phyloP scores from a whole-genome alignment of 495 filamentous ascomycete genomes.

The Penicillium riverlandense region DNA sequence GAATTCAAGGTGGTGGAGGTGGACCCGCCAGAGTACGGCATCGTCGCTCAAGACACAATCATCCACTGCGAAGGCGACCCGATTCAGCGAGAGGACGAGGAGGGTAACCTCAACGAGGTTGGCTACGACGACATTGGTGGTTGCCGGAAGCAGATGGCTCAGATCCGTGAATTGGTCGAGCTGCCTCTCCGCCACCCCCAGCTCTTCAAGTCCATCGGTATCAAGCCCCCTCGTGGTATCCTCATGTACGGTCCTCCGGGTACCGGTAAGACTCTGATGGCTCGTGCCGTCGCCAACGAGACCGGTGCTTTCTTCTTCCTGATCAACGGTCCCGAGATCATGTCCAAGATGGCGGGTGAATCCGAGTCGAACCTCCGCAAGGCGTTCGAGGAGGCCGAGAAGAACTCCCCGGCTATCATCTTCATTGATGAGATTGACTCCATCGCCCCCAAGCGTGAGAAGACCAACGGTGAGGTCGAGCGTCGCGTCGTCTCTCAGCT shows the following conservation, averaged over 20 bases:
- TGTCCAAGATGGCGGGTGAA: slow-evolving; percentile 99
- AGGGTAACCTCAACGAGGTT: slow-evolving; percentile 97
- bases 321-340: slow-evolving; percentile 98
- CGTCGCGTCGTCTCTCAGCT: slow-evolving; percentile 97
- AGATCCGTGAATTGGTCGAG: slow-evolving; percentile 97
- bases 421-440: slow-evolving; percentile 99
- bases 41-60: slow-evolving; percentile 96
- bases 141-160: slow-evolving; percentile 99
- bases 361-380: slow-evolving; percentile 96
- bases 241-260: slow-evolving; percentile 95
- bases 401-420: slow-evolving; percentile 98
- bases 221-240: slow-evolving; percentile 98
- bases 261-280: slow-evolving; percentile 99
- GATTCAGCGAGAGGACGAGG: slow-evolving; percentile 97
- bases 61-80: slow-evolving; percentile 99
- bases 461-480: slow-evolving; percentile 99
- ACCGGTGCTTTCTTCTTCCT: slow-evolving; percentile 99
- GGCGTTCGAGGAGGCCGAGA: slow-evolving; percentile 98
- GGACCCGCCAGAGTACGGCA: slow-evolving; percentile 95
- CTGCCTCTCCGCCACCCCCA: slow-evolving; percentile 92
- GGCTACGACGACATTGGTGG: slow-evolving; percentile 99
- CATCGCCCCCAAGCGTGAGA: slow-evolving; percentile 98
- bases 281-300: slow-evolving; percentile 96
- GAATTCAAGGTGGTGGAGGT: slow-evolving; percentile 99
- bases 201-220: slow-evolving; percentile 99